Base-by-base conservation (phyloP, 179 eudicot species). In the Heliamphora pulchella region DNA sequence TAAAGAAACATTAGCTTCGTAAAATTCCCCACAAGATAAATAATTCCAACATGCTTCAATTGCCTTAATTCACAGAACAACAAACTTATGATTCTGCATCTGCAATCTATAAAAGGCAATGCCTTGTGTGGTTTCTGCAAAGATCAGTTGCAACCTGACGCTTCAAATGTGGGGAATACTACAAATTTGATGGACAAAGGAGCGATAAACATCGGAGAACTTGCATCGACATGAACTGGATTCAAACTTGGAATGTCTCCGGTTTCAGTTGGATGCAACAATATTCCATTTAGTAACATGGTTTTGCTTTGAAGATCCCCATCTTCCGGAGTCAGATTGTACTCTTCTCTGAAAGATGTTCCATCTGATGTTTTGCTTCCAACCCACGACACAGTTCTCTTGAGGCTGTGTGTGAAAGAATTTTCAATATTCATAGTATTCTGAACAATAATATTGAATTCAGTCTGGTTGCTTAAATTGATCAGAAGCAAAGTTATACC, bases 401-500 rank as follows among this genome's bases (percentile, higher is more conserved):
- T 92, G 7, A 96, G 85, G 61, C 85, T 43, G 50, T 80, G 85
- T 1, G 47, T 55, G 75, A 94, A 83, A 18, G 91, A 81, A 8
- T 77, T 39, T 44, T 74, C 77, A 5, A 61, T 76, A 84, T 81
- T 79, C 77, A 79, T 80, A 65, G 78, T 79, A 78, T 86, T 89
- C 43, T 82, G 81, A 57, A 91, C 81, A 20, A 70, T 77, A 50
- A 90, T 83, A 2, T 76, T 78, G 76, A 81, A 89, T 51, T 82
- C 80, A 0, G 91, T 94, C 2, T 87, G 85, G 78, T 92, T 92
- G 91, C 96, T 91, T 58, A 96, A 84, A 70, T 96, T 96, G 86
- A 96, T 96, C 82, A 96, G 82, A 72, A 96, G 96, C 70, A 96
- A 71, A 54, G 98, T 89, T 74, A 96, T 79, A 13, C 98, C 96